phyloP scores from a whole-genome alignment of 345 rosid genomes.

The Lumnitzera littorea region DNA sequence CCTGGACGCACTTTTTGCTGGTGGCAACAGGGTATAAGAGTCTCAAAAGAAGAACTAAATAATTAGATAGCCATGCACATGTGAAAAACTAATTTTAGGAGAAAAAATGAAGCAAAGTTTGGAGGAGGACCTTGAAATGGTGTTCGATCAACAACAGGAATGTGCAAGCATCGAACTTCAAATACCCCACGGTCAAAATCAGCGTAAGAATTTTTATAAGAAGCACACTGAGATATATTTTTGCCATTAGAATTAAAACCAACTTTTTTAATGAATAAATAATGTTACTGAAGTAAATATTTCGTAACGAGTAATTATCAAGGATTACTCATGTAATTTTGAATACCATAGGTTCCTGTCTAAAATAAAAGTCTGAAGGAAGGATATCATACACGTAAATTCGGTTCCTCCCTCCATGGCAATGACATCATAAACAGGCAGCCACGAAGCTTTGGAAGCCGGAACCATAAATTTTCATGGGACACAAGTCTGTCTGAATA shows the following conservation, averaged over 20 bases:
- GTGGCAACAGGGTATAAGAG: no score
- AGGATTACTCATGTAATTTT: no score
- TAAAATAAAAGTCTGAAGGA: no score
- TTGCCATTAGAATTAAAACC: not conserved
- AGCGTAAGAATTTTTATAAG: not conserved
- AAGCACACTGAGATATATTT: not conserved
- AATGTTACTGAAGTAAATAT: no score
- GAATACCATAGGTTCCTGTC: no score
- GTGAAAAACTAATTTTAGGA: not conserved
- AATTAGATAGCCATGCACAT: not conserved
- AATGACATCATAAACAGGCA: not conserved
- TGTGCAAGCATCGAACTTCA: slow-evolving; percentile 75
- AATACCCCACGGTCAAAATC: slow-evolving; percentile 50
- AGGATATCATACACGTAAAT: no score
- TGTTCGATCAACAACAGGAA: slow-evolving; percentile 69
- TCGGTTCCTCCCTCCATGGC: not conserved
- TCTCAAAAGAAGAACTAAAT: no score
- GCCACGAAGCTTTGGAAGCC: not conserved
- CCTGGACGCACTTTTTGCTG: no score
- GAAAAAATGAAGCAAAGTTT: not conserved
- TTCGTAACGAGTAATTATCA: no score
- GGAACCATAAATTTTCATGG: no score
- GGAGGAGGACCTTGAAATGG: slow-evolving; percentile 51
- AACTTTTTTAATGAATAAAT: no score
- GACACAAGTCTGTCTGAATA: no score